Percentiles rank a stretch among this genome's conserved stretches.
These are phyloP conservation scores for Trifolium pratense DNA, from an alignment of 306 rosid genomes.

Conservation along the genomic window DNA sequence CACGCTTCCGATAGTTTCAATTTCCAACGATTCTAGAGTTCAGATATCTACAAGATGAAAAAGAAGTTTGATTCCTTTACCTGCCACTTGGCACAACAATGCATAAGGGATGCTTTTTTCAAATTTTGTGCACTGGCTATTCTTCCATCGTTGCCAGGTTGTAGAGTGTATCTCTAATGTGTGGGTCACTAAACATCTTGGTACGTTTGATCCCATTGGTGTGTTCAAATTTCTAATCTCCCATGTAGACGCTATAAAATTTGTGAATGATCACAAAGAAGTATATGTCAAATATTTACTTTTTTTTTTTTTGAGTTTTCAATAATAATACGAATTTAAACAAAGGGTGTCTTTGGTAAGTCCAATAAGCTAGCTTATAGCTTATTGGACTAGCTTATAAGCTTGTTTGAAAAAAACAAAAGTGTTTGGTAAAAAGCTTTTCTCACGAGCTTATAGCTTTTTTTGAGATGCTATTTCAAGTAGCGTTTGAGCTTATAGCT, in stretches of 20 bases:
- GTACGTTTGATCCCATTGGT: slow-evolving; percentile 64
- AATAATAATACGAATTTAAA: neutral
- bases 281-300: neutral
- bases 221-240: slow-evolving; percentile 79
- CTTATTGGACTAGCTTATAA: too few species aligned
- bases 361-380: too few species aligned
- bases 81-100: slow-evolving; percentile 89
- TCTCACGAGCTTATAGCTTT: too few species aligned
- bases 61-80: slow-evolving; percentile 50
- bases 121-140: slow-evolving; percentile 67
- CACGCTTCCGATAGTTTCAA: neutral
- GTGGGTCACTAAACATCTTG: slow-evolving; percentile 83
- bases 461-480: too few species aligned
- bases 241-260: slow-evolving; percentile 85
- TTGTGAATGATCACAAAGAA: slow-evolving; percentile 16
- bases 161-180: slow-evolving; percentile 80
- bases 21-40: neutral
- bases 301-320: slow-evolving; percentile 3
- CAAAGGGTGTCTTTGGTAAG: too few species aligned
- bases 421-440: too few species aligned
- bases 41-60: slow-evolving; percentile 16
- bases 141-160: slow-evolving; percentile 84
- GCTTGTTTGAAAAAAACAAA: too few species aligned
- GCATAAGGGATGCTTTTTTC: slow-evolving; percentile 90
- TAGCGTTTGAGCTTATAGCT: too few species aligned